Conservation (phyloP, 2,329 filamentous ascomycete species). For the Colletotrichum sp. region DNA sequence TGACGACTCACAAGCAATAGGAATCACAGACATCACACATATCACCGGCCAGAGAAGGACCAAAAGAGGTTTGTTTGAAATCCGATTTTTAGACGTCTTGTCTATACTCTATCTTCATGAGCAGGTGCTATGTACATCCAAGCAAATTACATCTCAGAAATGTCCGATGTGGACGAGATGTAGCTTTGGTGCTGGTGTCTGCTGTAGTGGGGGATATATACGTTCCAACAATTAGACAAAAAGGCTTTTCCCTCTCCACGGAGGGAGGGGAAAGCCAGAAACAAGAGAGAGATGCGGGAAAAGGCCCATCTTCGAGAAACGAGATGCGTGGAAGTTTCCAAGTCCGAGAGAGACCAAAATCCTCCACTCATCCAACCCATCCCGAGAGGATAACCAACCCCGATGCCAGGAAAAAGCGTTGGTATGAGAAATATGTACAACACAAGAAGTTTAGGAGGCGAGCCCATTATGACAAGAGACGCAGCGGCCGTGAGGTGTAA, state of each 20-base stretch:
- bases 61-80: background rate
- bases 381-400: background rate
- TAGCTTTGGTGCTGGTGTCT: background rate
- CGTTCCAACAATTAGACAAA: conserved; percentile 19
- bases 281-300: background rate
- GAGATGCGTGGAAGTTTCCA: background rate
- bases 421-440: conserved; percentile 21
- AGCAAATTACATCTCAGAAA: conserved; percentile 2
- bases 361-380: background rate
- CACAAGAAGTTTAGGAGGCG: conserved; percentile 2
- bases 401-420: background rate
- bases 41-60: background rate
- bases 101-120: conserved; percentile 18
- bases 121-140: conserved; percentile 16
- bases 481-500: conserved; percentile 2
- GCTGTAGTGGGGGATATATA: conserved; percentile 12
- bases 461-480: conserved; percentile 10
- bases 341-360: background rate
- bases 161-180: conserved; percentile 8
- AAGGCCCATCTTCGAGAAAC: background rate
- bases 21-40: background rate
- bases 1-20: background rate
- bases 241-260: background rate
- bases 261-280: background rate
- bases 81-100: conserved; percentile 16